Percentiles rank a stretch among this genome's conserved stretches.
Evolutionary conservation across 805 yeast species (phyloP).

Genomic region (Lipomyces sp.): DNA sequence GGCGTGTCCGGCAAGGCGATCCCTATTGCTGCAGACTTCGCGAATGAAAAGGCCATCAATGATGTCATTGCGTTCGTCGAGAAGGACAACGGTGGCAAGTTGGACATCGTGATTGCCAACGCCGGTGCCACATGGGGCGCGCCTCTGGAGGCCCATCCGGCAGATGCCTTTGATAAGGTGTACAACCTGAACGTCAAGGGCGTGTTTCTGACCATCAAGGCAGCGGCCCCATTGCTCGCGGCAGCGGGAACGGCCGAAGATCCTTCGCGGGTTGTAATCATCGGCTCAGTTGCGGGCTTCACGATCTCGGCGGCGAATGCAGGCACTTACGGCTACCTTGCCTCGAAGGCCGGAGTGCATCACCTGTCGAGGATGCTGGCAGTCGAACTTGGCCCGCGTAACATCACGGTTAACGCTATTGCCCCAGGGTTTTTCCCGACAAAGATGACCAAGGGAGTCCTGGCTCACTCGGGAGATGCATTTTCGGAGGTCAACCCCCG

Average conservation of each 20-base stretch:
- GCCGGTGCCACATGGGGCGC: constrained; percentile 84
- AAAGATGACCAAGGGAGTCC: constrained; percentile 66
- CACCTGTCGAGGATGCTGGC: constrained; percentile 66
- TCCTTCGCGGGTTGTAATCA: constrained; percentile 62
- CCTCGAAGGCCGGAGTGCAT: constrained; percentile 72
- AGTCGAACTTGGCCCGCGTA: constrained; percentile 59
- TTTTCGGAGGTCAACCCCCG: constrained; percentile 55
- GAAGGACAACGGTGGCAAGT: constrained; percentile 40
- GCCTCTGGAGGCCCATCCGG: constrained; percentile 57
- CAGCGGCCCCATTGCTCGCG: constrained; percentile 56
- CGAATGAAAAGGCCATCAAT: constrained; percentile 49
- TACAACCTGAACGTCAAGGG: constrained; percentile 62
- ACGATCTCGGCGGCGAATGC: constrained; percentile 38
- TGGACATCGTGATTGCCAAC: constrained; percentile 67
- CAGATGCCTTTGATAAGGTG: constrained; percentile 59
- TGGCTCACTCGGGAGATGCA: constrained; percentile 53
- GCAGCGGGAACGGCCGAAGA: constrained; percentile 51
- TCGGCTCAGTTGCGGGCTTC: constrained; percentile 63
- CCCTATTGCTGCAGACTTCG: constrained; percentile 53
- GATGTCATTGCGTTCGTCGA: constrained; percentile 45
- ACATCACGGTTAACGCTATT: constrained; percentile 64
- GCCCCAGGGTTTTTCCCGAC: constrained; percentile 79
- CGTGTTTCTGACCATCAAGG: constrained; percentile 63
- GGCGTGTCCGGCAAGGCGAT: constrained; percentile 36
- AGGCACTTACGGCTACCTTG: constrained; percentile 67